Evolutionary conservation across 345 rosid species (phyloP), one percentile per base, ranked within the genome.

Genomic region (Orychophragmus violaceus): DNA sequence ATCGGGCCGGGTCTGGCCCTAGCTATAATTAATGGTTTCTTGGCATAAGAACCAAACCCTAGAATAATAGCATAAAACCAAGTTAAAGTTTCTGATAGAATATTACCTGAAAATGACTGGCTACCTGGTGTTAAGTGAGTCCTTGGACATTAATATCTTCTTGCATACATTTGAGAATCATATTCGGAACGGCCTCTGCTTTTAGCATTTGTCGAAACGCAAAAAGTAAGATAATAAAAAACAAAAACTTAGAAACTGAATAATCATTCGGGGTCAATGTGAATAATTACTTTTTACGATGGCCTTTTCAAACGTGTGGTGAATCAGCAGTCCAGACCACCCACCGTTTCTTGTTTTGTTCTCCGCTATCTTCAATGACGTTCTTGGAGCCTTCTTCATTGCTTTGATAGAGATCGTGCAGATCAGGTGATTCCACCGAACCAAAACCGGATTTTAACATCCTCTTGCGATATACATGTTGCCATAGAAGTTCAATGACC

Each of bases 271-370:
- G 18, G 36, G 23, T 23, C 6, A 35, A 29, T n/a, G 16, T 23
- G 21, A 22, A 16, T 3, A 11, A 8, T 51, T 70, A 70, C 74
- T 36, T 6, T 36, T 27, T 19, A 28, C 18, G 27, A 61, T 28
- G 3, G 62, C 54, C 21, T 9, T 10, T 36, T 5, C 35, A 23
- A 70, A 70, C 8, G 21, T 41, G 0, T 22, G 9, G 6, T 51
- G 74, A 61, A 70, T 70, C 68, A 14, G 17, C 0, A 22, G 68
- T 70, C 74, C 74, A 70, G 0, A 6, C 5, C 46, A 61, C 52
- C 24, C 74, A 54, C 8, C 7, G 53, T 69, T 69, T 69, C 60
- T 60, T 69, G 17, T 21, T 25, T 24, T 36, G 29, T 3, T 58
- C 48, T 12, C 8, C 30, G 11, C 29, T 35, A 8, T 18, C 22